Base-by-base conservation (phyloP, 2,329 filamentous ascomycete species). In the Xylaria hypoxylon region DNA sequence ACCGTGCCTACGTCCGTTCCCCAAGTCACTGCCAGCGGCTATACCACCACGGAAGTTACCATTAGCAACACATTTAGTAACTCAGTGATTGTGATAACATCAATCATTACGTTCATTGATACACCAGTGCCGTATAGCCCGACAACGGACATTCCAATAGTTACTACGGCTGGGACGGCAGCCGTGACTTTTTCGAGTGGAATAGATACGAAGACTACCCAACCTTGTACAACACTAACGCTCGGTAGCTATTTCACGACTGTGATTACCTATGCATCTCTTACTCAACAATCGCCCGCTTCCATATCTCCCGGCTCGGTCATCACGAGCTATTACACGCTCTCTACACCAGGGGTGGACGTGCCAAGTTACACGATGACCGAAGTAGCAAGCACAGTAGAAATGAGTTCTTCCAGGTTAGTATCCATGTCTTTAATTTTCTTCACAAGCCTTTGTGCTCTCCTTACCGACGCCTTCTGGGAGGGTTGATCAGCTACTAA, bases 281-380 rank as follows among this genome's bases (percentile, higher is more conserved):
- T 73, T 19, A 74, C 72, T 3, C 65, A 61, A 26, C 33, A 58
- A 4, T 47, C 65, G 5, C 69, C 69, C 1, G 68, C 64, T 26
- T 70, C 72, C 10, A 67, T 70, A 11, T 66, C 71, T 2, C 51
- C 69, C 17, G 71, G 68, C 11, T 55, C 68, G n/a, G 45, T 59
- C 11, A 62, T 67, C 15, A 73, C 70, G 8, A 73, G 68, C 57
- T 69, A 66, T 62, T 72, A 69, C 59, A 66, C 66, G 7, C 10
- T 26, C 15, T 62, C 72, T 13, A 11, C 62, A 8, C 61, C 69
- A n/a, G 61, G 28, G 24, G 26, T 38, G 6, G 72, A 75, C 33
- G 72, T 74, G 33, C 71, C 75, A 11, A 76, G 72, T 59, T 77
- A 75, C 47, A 65, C 70, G 31, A 74, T 72, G 70, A 77, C 70